Evolutionary conservation across 2,329 filamentous ascomycete species (phyloP), one percentile per base, ranked within the genome.

Genomic region (Calonectria pseudoreteaudii): DNA sequence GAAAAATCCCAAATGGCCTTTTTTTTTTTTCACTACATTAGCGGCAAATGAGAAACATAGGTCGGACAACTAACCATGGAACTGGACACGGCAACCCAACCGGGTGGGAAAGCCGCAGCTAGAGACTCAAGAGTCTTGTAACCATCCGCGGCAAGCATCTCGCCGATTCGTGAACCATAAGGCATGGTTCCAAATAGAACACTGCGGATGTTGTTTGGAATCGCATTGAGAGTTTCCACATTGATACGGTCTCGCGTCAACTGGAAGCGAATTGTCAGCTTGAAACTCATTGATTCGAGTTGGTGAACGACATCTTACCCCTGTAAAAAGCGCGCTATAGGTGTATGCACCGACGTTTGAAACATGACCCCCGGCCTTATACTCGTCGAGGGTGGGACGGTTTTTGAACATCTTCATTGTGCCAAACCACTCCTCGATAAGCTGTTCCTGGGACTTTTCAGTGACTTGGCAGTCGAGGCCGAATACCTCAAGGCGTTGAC

Each of bases 1-100:
- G 73, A 60, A 31, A 81, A 80, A 20, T 85, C 79, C 73, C 78
- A 84, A 1, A 83, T 70, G 18, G 80, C 80, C 81, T 83, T 26
- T 36, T 30, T 28, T 36, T 14, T 31, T 34, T 20, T 8, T 23
- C 31, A 34, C 10, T 13, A 34, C 23, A 26, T 68, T 23, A 31
- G 36, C 9, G 26, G 28, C 2, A 26, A 11, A 10, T 10, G 18
- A 41, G 23, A 30, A 3, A 13, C 1, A 23, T 20, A 20, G 47
- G 8, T 23, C 30, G 4, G 47, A 18, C 13, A 30, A 76, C 80
- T 66, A 66, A 82, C 82, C 34, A 80, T 76, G 3, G 78, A 80
- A 6, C 66, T 70, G 9, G 76, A 74, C 5, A 84, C 28, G 2
- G 78, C 68, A 4, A 62, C 47, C 78, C 81, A 85, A 7, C 76